phyloP scores from a whole-genome alignment of 495 filamentous ascomycete genomes.

The Daldinia grandis region DNA sequence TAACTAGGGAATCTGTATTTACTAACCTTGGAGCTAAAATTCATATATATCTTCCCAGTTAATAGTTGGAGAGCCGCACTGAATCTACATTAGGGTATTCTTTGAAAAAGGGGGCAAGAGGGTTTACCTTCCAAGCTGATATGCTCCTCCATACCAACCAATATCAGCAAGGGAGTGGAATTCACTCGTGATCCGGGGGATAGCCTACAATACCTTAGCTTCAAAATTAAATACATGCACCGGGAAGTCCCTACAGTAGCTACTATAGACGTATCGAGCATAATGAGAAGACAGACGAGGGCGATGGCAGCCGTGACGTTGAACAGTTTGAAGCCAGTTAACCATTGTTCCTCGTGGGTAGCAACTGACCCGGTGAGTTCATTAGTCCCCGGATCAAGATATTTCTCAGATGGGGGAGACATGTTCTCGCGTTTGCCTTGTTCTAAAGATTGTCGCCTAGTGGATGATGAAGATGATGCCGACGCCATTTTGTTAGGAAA shows the following conservation, averaged over 20 bases:
- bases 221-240: neutral
- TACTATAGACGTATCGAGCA: conserved; percentile 10
- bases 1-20: neutral
- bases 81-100: neutral
- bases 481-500: neutral
- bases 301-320: neutral
- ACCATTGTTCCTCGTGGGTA: neutral
- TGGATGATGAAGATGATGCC: neutral
- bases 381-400: neutral
- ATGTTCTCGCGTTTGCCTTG: neutral
- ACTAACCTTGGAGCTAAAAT: neutral
- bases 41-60: neutral
- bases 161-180: conserved; percentile 57
- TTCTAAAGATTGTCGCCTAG: neutral
- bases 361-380: neutral
- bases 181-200: conserved; percentile 57
- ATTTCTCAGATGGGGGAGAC: neutral
- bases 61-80: neutral
- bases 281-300: conserved; percentile 3
- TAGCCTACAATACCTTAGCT: conserved; percentile 35
- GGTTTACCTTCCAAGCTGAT: conserved; percentile 39
- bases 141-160: conserved; percentile 61
- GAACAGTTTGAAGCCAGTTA: conserved; percentile 4
- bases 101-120: neutral
- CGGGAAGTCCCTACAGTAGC: neutral